Percentiles rank a stretch among this genome's conserved stretches.
Evolutionary conservation across 495 filamentous ascomycete species (phyloP).

Genomic region (Podospora tetraspora): DNA sequence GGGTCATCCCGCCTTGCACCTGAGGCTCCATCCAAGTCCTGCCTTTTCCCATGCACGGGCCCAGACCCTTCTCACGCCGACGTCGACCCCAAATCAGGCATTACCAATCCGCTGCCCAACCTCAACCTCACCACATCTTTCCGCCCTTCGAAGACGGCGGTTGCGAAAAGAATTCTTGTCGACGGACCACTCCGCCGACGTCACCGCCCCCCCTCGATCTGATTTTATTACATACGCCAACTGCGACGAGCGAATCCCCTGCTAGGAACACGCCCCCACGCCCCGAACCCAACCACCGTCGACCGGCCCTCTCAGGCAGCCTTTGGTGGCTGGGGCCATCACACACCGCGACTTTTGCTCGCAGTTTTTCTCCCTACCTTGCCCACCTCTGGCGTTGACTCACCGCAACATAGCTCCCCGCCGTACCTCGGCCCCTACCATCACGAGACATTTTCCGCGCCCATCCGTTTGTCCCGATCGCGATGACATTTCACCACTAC

Average conservation of each 20-base stretch:
- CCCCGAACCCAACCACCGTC: background rate
- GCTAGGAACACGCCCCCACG: slow-evolving; percentile 10
- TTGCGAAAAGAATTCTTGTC: background rate
- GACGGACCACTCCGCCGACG: background rate
- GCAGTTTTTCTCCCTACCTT: background rate
- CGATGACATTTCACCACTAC: background rate
- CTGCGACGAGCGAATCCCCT: background rate
- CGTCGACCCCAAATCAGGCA: slow-evolving; percentile 10
- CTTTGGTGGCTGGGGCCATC: slow-evolving; percentile 14
- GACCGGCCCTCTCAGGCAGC: slow-evolving; percentile 6
- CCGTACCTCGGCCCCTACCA: slow-evolving; percentile 4
- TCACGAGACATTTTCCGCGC: slow-evolving; percentile 8
- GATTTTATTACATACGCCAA: slow-evolving; percentile 2
- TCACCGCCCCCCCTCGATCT: background rate
- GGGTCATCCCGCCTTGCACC: background rate
- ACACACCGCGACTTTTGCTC: background rate
- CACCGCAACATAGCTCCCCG: slow-evolving; percentile 8
- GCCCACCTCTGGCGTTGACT: slow-evolving; percentile 6
- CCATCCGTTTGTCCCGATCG: background rate
- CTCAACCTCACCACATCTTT: slow-evolving; percentile 5
- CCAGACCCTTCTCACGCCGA: slow-evolving; percentile 2
- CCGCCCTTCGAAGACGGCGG: background rate
- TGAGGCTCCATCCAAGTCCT: background rate
- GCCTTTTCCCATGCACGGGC: background rate
- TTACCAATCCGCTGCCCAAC: slow-evolving; percentile 15